Conservation (phyloP, 139 green algal genomes). For the Chlamydomonas sp. region DNA sequence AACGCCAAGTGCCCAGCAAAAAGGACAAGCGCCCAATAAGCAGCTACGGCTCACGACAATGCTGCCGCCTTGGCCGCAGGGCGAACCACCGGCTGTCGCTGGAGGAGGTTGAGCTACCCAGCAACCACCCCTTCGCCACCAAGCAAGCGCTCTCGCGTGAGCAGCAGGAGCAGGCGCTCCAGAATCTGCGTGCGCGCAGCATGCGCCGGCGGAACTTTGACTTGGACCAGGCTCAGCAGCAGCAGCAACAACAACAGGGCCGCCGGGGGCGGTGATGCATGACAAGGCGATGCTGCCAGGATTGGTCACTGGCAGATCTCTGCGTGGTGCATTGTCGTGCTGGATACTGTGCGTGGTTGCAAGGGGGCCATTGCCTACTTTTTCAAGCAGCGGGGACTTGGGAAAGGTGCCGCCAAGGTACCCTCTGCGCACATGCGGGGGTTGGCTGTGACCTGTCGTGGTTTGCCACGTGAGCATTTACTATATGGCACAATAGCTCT, state of each 20-base stretch:
- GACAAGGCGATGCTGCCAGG: too few species aligned
- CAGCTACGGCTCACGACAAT: neutral
- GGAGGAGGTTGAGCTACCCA: conserved; percentile 79
- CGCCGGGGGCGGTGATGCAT: too few species aligned
- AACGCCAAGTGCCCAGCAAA: neutral
- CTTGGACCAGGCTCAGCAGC: neutral
- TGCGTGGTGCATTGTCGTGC: too few species aligned
- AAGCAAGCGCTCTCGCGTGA: conserved; percentile 35
- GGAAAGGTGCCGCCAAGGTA: too few species aligned
- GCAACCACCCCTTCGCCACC: conserved; percentile 88
- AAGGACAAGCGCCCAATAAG: neutral
- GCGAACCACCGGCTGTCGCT: conserved; percentile 64
- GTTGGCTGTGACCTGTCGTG: too few species aligned
- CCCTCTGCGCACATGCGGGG: too few species aligned
- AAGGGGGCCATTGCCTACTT: too few species aligned
- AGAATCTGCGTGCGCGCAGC: conserved; percentile 15
- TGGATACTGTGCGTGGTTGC: too few species aligned
- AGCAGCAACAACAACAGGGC: neutral
- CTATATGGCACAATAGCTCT: too few species aligned
- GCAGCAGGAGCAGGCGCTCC: conserved; percentile 20
- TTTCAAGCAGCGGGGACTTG: too few species aligned
- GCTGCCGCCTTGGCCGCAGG: conserved; percentile 22
- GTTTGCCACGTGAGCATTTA: too few species aligned
- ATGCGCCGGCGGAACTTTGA: conserved; percentile 19
- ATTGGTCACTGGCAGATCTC: too few species aligned